A percentile compares a stretch with the other conserved stretches of the same genome.
Evolutionary conservation across 2,329 filamentous ascomycete genomes (phyloP).

Genomic region (Chrysosporium keratinophilum): DNA sequence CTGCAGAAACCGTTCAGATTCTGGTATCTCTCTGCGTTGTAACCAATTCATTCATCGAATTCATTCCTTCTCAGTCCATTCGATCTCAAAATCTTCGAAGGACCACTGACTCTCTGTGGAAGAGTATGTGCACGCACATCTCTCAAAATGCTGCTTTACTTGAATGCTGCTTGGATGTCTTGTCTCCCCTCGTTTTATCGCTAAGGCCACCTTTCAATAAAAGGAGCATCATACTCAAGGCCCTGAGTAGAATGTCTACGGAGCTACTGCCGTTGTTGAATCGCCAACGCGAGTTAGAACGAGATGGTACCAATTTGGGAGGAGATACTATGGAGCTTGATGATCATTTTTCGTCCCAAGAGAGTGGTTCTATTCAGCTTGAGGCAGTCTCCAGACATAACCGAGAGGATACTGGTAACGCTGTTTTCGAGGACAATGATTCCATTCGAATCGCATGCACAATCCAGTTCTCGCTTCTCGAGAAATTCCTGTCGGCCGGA

Average conservation of each 20-base stretch:
- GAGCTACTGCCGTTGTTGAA: conserved; percentile 28
- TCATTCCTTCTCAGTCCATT: conserved; percentile 24
- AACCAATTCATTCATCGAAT: conserved; percentile 30
- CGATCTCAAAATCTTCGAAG: conserved; percentile 23
- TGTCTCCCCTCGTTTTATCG: conserved; percentile 27
- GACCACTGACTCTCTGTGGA: conserved; percentile 27
- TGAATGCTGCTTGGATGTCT: conserved; percentile 25
- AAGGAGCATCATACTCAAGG: conserved; percentile 18
- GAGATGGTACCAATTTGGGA: conserved; percentile 12
- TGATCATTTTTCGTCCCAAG: conserved; percentile 25
- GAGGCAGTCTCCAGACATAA: conserved; percentile 24
- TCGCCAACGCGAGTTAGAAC: conserved; percentile 20
- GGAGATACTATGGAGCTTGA: conserved; percentile 38
- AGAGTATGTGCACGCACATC: conserved; percentile 27
- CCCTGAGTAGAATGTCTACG: conserved; percentile 22
- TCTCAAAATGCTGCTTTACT: conserved; percentile 22
- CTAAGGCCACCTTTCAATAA: conserved; percentile 17
- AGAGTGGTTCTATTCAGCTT: conserved; percentile 19
- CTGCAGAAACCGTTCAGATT: conserved; percentile 41
- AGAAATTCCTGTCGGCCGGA: conserved; percentile 15
- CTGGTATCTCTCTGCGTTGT: conserved; percentile 42
- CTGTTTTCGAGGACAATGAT: conserved; percentile 24
- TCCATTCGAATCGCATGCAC: conserved; percentile 32
- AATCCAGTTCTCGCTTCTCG: conserved; percentile 27
- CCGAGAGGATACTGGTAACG: conserved; percentile 22